These are phyloP conservation scores for Calophaca sinica DNA, from an alignment of 306 rosid genomes.

Conservation along the genomic window DNA sequence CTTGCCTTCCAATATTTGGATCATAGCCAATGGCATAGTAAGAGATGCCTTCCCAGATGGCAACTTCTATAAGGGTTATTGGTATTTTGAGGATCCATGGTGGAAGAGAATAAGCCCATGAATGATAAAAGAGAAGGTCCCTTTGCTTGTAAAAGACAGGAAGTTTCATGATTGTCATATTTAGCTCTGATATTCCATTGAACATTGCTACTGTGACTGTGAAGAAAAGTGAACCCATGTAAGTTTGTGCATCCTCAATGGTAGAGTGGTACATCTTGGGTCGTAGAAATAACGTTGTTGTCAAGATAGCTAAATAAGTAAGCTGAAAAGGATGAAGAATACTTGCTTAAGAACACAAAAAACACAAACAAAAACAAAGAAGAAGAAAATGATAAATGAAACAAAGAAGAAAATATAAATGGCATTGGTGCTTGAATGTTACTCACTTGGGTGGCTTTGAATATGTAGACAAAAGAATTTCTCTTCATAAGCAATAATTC, in stretches of 20 bases:
- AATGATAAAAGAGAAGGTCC: slow-evolving; percentile 75
- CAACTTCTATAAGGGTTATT: slow-evolving; percentile 62
- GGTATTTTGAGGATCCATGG: slow-evolving; percentile 85
- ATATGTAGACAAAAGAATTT: slow-evolving; percentile 76
- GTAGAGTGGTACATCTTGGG: slow-evolving; percentile 58
- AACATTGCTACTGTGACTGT: slow-evolving; percentile 68
- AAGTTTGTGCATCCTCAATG: slow-evolving; percentile 60
- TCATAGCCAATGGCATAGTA: slow-evolving; percentile 77
- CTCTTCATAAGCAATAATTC: slow-evolving; percentile 86
- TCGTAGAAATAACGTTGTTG: slow-evolving; percentile 66
- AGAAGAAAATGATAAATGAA: not conserved
- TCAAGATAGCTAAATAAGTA: slow-evolving; percentile 55
- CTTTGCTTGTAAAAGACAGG: slow-evolving; percentile 88
- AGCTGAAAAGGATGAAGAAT: slow-evolving; percentile 52
- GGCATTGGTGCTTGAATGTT: not conserved
- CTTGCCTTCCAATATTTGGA: slow-evolving; percentile 68
- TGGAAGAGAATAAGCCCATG: slow-evolving; percentile 82
- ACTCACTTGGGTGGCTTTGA: slow-evolving; percentile 73
- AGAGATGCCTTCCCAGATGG: slow-evolving; percentile 71
- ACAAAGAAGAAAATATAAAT: not conserved
- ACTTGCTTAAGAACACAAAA: not conserved
- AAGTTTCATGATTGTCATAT: slow-evolving; percentile 75
- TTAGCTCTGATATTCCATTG: slow-evolving; percentile 73
- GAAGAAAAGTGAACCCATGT: slow-evolving; percentile 76
- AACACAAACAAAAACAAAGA: not conserved